Evolutionary conservation across 2,329 filamentous ascomycete species (phyloP), one percentile per base, ranked within the genome.

Genomic region (Chaetomium globosum): DNA sequence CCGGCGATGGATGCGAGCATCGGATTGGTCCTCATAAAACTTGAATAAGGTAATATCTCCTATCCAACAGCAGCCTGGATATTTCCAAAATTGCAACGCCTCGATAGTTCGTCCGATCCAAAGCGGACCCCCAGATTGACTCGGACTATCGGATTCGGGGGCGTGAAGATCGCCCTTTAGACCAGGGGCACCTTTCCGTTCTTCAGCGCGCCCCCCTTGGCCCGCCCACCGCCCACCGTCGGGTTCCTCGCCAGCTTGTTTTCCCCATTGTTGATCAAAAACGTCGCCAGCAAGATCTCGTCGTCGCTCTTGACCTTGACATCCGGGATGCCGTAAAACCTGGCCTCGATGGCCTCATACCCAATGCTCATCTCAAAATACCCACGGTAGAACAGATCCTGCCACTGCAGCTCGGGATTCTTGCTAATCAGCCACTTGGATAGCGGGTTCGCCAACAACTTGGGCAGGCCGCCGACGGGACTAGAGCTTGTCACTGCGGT

Each of bases 351-450:
- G 53, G 82, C 77, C 12, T 87, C 80, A 26, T 84, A 80, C 23
- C 77, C 80, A 62, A 90, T 78, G 56, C 83, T 81, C 49, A 92
- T 78, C 72, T 89, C 83, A 70, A 87, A 91, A 77, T 92, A 92
- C 1, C 89, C 90, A 21, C 89, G 82, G 75, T 91, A 92, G 74
- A 89, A 92, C 8, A 87, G 75, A 64, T 92, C 89, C 70, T 88
- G 85, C 89, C 89, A 92, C 72, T 90, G 87, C 55, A 92, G 78
- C 74, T 89, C 87, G 0, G 79, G 77, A 74, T 90, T 92, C 26
- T 80, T 76, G 52, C 73, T 73, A 68, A 81, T 78, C 39, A 83
- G 77, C 69, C 73, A 74, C 70, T 79, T 69, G 2, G 80, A 80
- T 64, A 76, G 75, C 58, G 79, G 77, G 67, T 87, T 82, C 1